Base-by-base conservation (phyloP, 345 rosid genomes). In the Corchorus capsularis region DNA sequence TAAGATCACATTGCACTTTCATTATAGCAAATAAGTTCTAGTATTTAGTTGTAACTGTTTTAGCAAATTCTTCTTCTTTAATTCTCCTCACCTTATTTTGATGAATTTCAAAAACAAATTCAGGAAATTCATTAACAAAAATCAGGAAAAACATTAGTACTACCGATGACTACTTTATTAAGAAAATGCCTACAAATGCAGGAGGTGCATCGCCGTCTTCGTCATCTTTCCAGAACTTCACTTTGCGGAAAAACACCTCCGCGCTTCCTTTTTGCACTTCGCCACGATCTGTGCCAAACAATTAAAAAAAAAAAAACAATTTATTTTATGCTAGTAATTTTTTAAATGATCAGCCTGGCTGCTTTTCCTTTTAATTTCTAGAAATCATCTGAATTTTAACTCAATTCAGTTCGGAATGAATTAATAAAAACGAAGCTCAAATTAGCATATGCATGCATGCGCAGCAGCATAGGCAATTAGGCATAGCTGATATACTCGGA, bases 201-300 rank as follows among this genome's bases (percentile, higher is more conserved):
- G 87, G 91, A 14, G 89, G 87, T 34, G 91, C 89, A 73, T 88
- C 89, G 66, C 86, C 87, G 63, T 86, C 82, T 55, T 77, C 89
- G 39, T 86, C 91, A 52, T 86, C 91, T 53, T 82, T 87, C 91
- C 91, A 87, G 37, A 87, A 87, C 84, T 87, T 86, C 35, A 88
- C 89, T 77, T 88, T 86, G 1, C 89, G 80, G 76, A 88, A 88
- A 77, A 84, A 83, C 47, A 85, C 79, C 78, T 88, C 90, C 6
- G 92, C 86, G 72, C 85, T 85, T 76, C 87, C 86, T 73, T 85
- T 88, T 34, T 79, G 83, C 43, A 82, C 87, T 81, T 86, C 92
- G 22, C 90, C 86, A 0, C 87, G 90, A 85, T 88, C 92, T 85
- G 77, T 75, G 61, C 35, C 20, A 19, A 63, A 13, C 32, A 39